phyloP scores from a whole-genome alignment of 805 yeast genomes.

The Peterozyma toletana region DNA sequence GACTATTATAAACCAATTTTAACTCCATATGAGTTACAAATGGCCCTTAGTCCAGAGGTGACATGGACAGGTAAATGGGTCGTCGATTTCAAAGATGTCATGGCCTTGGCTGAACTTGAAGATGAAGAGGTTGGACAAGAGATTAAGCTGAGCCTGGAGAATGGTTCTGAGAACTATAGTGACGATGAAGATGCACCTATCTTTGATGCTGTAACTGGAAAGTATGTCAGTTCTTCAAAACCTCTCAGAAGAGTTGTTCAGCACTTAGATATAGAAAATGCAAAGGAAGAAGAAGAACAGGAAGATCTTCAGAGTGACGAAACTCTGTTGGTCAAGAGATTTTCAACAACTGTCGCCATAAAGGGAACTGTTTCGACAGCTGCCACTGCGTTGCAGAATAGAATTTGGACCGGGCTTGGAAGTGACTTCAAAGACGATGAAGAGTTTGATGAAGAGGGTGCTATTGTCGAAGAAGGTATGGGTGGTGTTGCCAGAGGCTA shows the following conservation, averaged over 20 bases:
- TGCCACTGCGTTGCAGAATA: constrained; percentile 62
- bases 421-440: constrained; percentile 57
- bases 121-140: constrained; percentile 19
- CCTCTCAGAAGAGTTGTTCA: constrained; percentile 62
- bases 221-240: constrained; percentile 54
- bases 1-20: constrained; percentile 87
- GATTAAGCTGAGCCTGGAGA: constrained; percentile 11
- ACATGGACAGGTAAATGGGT: constrained; percentile 95
- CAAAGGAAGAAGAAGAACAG: constrained; percentile 17
- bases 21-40: constrained; percentile 84
- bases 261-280: constrained; percentile 54
- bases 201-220: constrained; percentile 86
- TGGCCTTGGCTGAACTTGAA: constrained; percentile 29
- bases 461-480: constrained; percentile 74
- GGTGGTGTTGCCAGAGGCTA: constrained; percentile 91
- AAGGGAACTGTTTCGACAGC: constrained; percentile 85
- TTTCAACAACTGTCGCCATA: constrained; percentile 55
- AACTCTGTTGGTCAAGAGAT: constrained; percentile 43
- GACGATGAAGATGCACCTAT: constrained; percentile 56
- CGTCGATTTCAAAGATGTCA: constrained; percentile 58
- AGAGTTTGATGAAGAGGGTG: constrained; percentile 49
- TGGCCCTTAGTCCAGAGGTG: constrained; percentile 71
- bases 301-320: constrained; percentile 9
- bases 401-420: constrained; percentile 87
- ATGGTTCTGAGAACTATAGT: constrained; percentile 14